Conservation (phyloP, 176 grass and related monocot genomes). For the Puya raimondii region DNA sequence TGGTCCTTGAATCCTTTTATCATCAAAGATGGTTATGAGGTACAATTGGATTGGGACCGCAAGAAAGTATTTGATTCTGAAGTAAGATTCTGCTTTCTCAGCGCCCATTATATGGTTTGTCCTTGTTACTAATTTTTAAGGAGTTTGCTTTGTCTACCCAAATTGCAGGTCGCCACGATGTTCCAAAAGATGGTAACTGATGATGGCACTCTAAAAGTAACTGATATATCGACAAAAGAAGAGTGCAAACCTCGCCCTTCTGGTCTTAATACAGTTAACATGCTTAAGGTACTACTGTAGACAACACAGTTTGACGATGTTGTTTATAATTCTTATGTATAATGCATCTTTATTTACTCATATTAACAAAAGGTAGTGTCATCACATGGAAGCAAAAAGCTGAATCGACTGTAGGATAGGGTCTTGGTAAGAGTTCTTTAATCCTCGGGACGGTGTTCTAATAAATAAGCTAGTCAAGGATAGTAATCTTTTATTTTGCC, state of each 20-base stretch:
- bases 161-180: slow-evolving; percentile 73
- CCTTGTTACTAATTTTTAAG: slow-evolving; percentile 4
- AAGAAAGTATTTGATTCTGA: slow-evolving; percentile 83
- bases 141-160: slow-evolving; percentile 18
- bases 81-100: slow-evolving; percentile 39
- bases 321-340: no score
- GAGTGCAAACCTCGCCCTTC: slow-evolving; percentile 77
- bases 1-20: slow-evolving; percentile 86
- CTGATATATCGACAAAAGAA: slow-evolving; percentile 71
- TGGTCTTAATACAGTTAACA: slow-evolving; percentile 96
- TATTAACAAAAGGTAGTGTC: no score
- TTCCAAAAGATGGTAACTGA: slow-evolving; percentile 82
- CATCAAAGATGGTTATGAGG: slow-evolving; percentile 66
- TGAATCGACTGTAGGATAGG: no score
- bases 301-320: not conserved
- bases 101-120: slow-evolving; percentile 15
- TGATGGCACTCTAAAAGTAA: slow-evolving; percentile 72
- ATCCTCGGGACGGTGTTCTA: no score
- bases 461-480: no score
- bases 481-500: not conserved
- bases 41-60: slow-evolving; percentile 83
- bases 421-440: no score
- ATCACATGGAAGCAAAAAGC: no score
- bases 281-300: slow-evolving; percentile 65
- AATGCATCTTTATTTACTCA: no score